Evolutionary conservation across 306 rosid species (phyloP).

Genomic region (Cicer chorassanicum): DNA sequence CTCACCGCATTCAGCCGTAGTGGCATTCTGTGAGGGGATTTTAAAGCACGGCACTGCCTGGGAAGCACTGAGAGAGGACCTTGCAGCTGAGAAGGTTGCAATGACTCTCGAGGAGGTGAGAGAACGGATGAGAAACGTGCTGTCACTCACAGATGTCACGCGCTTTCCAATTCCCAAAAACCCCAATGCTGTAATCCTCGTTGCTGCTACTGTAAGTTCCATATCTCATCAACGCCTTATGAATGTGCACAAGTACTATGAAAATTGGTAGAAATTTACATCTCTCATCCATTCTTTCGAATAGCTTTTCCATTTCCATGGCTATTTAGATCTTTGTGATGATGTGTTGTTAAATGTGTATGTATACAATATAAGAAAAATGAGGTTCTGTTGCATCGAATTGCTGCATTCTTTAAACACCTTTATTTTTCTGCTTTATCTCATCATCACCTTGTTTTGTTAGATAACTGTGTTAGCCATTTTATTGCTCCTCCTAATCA

Average conservation of each 20-base stretch:
- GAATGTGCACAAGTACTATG: slow-evolving; percentile 3
- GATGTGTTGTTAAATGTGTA: slow-evolving; percentile 24
- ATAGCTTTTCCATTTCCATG: slow-evolving; percentile 27
- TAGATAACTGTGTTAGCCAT: slow-evolving; percentile 17
- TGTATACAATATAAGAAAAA: background rate
- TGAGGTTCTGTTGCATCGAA: slow-evolving; percentile 9
- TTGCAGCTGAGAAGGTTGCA: slow-evolving; percentile 65
- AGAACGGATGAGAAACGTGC: slow-evolving; percentile 86
- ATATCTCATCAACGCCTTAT: slow-evolving; percentile 38
- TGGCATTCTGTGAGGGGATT: slow-evolving; percentile 99
- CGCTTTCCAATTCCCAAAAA: slow-evolving; percentile 93
- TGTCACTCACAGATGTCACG: slow-evolving; percentile 96
- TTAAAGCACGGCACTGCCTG: slow-evolving; percentile 95
- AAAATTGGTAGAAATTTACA: slow-evolving; percentile 8
- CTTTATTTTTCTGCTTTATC: slow-evolving; percentile 5
- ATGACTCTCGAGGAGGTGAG: slow-evolving; percentile 96
- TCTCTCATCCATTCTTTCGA: slow-evolving; percentile 8
- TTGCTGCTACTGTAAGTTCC: slow-evolving; percentile 92
- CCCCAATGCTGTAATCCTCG: slow-evolving; percentile 84
- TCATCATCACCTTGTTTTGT: background rate
- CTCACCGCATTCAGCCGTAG: slow-evolving; percentile 95
- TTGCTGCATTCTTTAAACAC: slow-evolving; percentile 18
- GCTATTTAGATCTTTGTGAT: slow-evolving; percentile 10
- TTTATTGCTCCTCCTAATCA: slow-evolving; percentile 15
- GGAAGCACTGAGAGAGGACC: slow-evolving; percentile 90